Base-by-base conservation (phyloP, 495 filamentous ascomycete species). In the Daldinia loculata region DNA sequence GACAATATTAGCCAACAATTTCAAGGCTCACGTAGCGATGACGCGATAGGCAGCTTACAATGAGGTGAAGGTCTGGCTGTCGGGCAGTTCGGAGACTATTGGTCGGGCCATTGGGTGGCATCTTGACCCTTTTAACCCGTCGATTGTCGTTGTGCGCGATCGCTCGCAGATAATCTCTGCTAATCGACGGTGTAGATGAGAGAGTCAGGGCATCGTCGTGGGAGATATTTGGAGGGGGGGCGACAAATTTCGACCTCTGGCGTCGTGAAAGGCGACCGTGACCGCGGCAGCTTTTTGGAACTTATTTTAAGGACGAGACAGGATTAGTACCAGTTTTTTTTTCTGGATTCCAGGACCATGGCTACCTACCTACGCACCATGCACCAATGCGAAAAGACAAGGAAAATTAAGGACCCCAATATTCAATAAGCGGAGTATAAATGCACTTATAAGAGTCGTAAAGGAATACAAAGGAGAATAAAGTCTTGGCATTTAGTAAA, bases 51-150 rank as follows among this genome's bases (percentile, higher is more conserved):
- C 5, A 9, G 85, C 92, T 82, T 78, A 94, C 92, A 66, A 97
- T 92, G 63, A 97, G 82, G 74, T 91, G 90, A 59, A 96, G 82
- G 77, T 94, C 90, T 75, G 81, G 81, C 67, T 81, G 79, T 61
- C 70, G 75, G 69, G 56, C 60, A 68, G 48, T 72, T 66, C 61
- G 66, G 59, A 43, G 58, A 65, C 75, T 73, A 61, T 77, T 77
- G 41, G 63, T 72, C 53, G 74, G 58, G 50, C 75, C 68, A 72
- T 76, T 77, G 22, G 74, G 73, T 56, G 68, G 56, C 75, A 76
- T 77, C 55, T 74, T 75, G 56, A 65, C 53, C 45, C 56, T 57
- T 58, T 51, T 38, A 48, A 39, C 56, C 57, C 70, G 65, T 67
- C 64, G 65, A 73, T 61, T 63, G 57, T 66, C 51, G 70, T 62